These are phyloP conservation scores for Adansonia gregorii DNA, from an alignment of 441 rosid genomes.

Conservation along the genomic window DNA sequence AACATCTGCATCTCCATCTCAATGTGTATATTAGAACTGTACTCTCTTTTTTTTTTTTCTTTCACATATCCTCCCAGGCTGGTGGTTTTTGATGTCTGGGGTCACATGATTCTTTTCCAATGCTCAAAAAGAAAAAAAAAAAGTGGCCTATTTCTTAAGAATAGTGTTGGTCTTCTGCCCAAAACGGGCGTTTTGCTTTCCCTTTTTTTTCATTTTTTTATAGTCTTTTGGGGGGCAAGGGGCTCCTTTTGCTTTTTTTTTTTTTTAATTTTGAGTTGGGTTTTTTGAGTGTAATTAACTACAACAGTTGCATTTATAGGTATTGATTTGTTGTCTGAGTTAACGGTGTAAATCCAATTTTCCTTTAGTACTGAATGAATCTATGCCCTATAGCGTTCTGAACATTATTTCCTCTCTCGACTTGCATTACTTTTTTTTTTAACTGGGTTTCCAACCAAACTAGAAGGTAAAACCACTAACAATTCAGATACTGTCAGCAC, in stretches of 20 bases:
- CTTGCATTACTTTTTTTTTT: no score
- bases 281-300: slow-evolving; percentile 38
- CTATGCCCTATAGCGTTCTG: not conserved
- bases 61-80: slow-evolving; percentile 33
- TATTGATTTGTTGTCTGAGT: slow-evolving; percentile 36
- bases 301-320: slow-evolving; percentile 40
- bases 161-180: slow-evolving; percentile 41
- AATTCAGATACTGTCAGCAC: not conserved
- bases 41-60: not conserved
- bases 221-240: slow-evolving; percentile 33
- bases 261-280: slow-evolving; percentile 16
- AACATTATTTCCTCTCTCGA: no score
- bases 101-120: slow-evolving; percentile 42
- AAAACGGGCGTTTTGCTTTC: slow-evolving; percentile 29
- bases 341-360: slow-evolving; percentile 24
- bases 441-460: no score
- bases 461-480: not conserved
- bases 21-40: slow-evolving; percentile 36
- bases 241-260: slow-evolving; percentile 29
- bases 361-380: slow-evolving; percentile 19
- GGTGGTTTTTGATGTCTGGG: slow-evolving; percentile 35
- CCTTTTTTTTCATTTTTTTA: slow-evolving; percentile 24
- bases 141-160: slow-evolving; percentile 47
- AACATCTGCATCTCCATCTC: slow-evolving; percentile 35
- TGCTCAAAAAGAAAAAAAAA: slow-evolving; percentile 36